Base-by-base conservation (phyloP, 2,329 filamentous ascomycete species). In the Chaetomium strumarium region DNA sequence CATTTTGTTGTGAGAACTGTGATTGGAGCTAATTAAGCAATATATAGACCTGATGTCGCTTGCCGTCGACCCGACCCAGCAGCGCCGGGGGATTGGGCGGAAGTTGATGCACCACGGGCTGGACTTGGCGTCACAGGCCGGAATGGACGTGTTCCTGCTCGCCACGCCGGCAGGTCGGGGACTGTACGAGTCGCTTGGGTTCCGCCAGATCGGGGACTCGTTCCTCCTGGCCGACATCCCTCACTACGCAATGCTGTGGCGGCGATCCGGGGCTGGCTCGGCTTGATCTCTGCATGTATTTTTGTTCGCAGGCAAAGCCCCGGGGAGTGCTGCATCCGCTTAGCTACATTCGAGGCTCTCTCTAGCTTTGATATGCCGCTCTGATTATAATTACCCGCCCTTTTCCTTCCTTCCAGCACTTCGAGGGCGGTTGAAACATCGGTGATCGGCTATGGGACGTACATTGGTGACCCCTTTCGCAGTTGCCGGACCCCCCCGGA, bases 51-150 rank as follows among this genome's bases (percentile, higher is more conserved):
- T 65, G 3, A 55, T 59, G 33, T 36, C 57, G 9, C 53, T 66
- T 2, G 51, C 53, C 2, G 51, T 66, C 3, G 59, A 64, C n/a
- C 62, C 64, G 0, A 13, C 41, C 2, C 56, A 65, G n/a, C 56
- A 64, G 4, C 55, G 64, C 14, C 57, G 58, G n/a, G 64, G 64
- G 2, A 53, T 64, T 12, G 64, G 64, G 3, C 57, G 42, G 47
- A 57, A 55, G 38, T 55, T 66, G 1, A 13, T 62, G 10, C 49
- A 55, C 2, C 58, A 61, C 36, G 62, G 63, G 1, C 33, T 66
- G 17, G 58, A 61, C 1, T 43, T 51, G 5, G 63, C 60, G 0
- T 51, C 53, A 2, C 39, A 46, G 24, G 58, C 57, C 2, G 55
- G 55, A 0, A 55, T 43, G 29, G 55, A 60, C 19, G 58, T 49